Evolutionary conservation across 306 rosid genomes (phyloP).

Genomic region (Abrus pulchellus): DNA sequence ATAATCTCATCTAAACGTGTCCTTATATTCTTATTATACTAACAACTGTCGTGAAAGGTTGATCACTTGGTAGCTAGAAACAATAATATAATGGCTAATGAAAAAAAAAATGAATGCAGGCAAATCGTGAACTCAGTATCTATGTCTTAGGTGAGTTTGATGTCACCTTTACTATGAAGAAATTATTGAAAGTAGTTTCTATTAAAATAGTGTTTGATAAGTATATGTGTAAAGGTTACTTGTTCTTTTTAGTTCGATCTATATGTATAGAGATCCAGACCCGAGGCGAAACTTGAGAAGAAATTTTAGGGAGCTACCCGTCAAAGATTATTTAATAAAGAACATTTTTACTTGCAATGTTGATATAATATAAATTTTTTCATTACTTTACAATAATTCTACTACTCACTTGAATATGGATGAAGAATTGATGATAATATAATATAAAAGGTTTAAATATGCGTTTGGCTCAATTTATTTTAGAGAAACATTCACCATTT

Average conservation of each 20-base stretch:
- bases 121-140: background rate
- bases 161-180: background rate
- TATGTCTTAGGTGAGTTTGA: background rate
- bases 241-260: background rate
- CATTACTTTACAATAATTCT: background rate
- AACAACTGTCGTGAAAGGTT: background rate
- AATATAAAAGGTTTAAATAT: background rate
- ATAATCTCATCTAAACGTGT: no score
- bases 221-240: background rate
- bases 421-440: background rate
- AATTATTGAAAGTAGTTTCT: constrained; percentile 4
- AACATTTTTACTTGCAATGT: no score
- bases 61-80: background rate
- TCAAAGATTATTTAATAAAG: no score
- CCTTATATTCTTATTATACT: background rate
- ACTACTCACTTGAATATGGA: background rate
- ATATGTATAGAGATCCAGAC: background rate
- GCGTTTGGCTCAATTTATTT: no score
- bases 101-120: background rate
- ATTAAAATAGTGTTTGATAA: background rate
- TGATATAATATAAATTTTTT: background rate
- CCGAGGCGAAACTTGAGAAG: no score
- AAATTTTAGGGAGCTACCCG: background rate
- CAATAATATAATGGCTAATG: no score
- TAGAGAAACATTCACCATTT: no score